Percentiles rank a stretch among this genome's conserved stretches.
These are phyloP conservation scores for Beta vulgaris DNA, from an alignment of 148 eudicot genomes.

Conservation along the genomic window DNA sequence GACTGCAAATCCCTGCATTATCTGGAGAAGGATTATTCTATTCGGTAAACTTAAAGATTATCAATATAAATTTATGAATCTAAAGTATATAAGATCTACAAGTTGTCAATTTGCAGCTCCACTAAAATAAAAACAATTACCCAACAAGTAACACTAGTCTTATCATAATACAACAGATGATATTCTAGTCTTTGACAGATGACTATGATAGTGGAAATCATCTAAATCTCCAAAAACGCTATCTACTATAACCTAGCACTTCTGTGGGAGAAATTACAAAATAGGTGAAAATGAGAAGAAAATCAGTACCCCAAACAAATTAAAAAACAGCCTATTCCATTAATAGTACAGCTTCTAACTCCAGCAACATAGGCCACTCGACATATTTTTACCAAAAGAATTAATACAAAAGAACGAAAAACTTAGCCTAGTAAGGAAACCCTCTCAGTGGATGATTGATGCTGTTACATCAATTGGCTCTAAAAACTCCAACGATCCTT, in stretches of 20 bases:
- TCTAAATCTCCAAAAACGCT: neutral
- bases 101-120: neutral
- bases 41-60: neutral
- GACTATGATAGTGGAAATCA: slow-evolving; percentile 16
- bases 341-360: slow-evolving; percentile 10
- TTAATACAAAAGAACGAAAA: slow-evolving; percentile 7
- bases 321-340: neutral
- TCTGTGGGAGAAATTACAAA: slow-evolving; percentile 13
- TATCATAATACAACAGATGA: slow-evolving; percentile 13
- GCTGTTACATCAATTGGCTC: neutral
- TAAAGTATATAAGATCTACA: neutral
- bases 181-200: neutral
- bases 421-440: neutral
- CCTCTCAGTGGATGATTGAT: neutral
- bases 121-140: neutral
- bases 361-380: slow-evolving; percentile 1
- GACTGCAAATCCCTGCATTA: neutral
- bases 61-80: neutral
- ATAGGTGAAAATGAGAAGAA: neutral
- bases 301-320: neutral
- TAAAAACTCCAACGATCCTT: slow-evolving; percentile 6
- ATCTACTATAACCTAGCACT: slow-evolving; percentile 16
- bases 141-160: slow-evolving; percentile 4
- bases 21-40: neutral
- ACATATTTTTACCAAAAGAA: slow-evolving; percentile 22